These are phyloP conservation scores for Phytophthora pseudosyringae DNA, from an alignment of 352 stramenopile genomes.

Conservation along the genomic window DNA sequence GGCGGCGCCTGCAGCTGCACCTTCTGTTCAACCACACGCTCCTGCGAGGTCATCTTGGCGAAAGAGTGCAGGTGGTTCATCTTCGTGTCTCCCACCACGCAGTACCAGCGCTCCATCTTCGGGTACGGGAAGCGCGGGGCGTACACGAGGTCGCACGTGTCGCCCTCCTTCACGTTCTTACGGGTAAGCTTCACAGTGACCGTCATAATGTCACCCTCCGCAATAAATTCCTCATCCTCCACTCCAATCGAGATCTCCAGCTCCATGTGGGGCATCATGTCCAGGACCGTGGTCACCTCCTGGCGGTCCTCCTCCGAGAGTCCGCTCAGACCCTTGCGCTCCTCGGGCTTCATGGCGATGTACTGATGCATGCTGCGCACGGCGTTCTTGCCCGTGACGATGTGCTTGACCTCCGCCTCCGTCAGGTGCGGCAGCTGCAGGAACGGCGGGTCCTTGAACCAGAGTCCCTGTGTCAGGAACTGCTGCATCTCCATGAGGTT, in stretches of 20 bases:
- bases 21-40: conserved; percentile 89
- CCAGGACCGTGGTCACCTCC: conserved; percentile 93
- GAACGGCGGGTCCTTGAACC: conserved; percentile 92
- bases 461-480: conserved; percentile 97
- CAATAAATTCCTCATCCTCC: conserved; percentile 94
- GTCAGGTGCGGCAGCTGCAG: conserved; percentile 93
- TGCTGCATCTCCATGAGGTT: conserved; percentile 98
- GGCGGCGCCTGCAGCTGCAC: conserved; percentile 97
- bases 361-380: conserved; percentile 95
- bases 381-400: conserved; percentile 91
- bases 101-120: conserved; percentile 97
- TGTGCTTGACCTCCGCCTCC: conserved; percentile 92
- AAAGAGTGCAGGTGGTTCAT: conserved; percentile 96
- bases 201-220: conserved; percentile 99
- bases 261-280: conserved; percentile 96
- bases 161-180: conserved; percentile 96
- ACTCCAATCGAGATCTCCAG: conserved; percentile 92
- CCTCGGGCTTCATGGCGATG: conserved; percentile 87
- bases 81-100: conserved; percentile 94
- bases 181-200: conserved; percentile 96
- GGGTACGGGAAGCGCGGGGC: conserved; percentile 96
- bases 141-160: conserved; percentile 96
- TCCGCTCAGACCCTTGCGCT: conserved; percentile 94
- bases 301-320: conserved; percentile 92
- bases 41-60: conserved; percentile 95